Evolutionary conservation across 1,139 yeast genomes (phyloP).

Genomic region (Yamadazyma conglobata): DNA sequence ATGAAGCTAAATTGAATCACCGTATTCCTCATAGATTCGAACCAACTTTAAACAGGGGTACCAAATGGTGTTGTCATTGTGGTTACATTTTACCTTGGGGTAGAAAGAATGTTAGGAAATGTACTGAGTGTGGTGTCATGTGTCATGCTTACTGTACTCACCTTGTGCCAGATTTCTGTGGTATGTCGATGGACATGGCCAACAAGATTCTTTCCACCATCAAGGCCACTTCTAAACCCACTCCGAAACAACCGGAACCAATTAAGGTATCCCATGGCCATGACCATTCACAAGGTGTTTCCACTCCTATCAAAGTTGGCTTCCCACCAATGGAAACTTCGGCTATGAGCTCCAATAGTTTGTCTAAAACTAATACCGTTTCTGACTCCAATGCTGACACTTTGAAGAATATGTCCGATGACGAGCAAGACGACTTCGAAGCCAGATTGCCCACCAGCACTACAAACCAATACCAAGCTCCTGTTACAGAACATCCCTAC

Average conservation of each 20-base stretch:
- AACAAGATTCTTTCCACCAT: slow-evolving; percentile 83
- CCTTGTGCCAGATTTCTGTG: slow-evolving; percentile 95
- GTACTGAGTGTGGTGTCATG: slow-evolving; percentile 93
- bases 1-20: slow-evolving; percentile 89
- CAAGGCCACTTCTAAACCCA: slow-evolving; percentile 63
- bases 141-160: slow-evolving; percentile 93
- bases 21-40: slow-evolving; percentile 96
- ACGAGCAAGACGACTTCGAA: slow-evolving; percentile 21
- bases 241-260: slow-evolving; percentile 7
- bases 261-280: slow-evolving; percentile 5
- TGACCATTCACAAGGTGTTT: neutral
- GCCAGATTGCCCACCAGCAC: slow-evolving; percentile 35
- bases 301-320: slow-evolving; percentile 8
- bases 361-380: slow-evolving; percentile 10
- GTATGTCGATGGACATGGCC: slow-evolving; percentile 97
- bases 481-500: slow-evolving; percentile 27
- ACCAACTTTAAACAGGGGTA: slow-evolving; percentile 85
- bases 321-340: slow-evolving; percentile 17
- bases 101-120: slow-evolving; percentile 87
- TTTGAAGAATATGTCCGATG: slow-evolving; percentile 21
- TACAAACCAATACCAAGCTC: slow-evolving; percentile 31
- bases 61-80: slow-evolving; percentile 99
- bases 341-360: slow-evolving; percentile 10
- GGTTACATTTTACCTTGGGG: slow-evolving; percentile 97
- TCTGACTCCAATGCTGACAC: slow-evolving; percentile 4